A percentile compares a stretch with the other conserved stretches of the same genome.
Conservation (phyloP, 176 grass and related monocot genomes). For the Microstegium vimineum region DNA sequence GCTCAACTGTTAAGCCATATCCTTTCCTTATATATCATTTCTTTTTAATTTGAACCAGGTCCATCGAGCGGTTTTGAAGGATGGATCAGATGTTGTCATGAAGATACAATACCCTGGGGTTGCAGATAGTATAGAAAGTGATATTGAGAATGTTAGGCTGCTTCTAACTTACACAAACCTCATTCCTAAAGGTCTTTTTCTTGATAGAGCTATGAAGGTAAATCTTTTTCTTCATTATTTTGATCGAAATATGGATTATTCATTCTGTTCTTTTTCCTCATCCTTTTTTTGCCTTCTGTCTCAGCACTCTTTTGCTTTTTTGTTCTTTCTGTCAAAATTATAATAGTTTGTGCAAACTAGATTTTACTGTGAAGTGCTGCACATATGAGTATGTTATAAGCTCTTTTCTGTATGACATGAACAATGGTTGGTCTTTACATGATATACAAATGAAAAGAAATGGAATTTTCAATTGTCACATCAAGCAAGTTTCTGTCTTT, state of each 20-base stretch:
- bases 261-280: neutral
- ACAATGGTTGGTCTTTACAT: neutral
- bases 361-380: no score
- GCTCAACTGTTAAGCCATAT: neutral
- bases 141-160: slow-evolving; percentile 84
- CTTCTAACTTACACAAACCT: slow-evolving; percentile 86
- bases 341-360: neutral
- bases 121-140: slow-evolving; percentile 92
- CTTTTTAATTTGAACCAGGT: slow-evolving; percentile 45
- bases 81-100: slow-evolving; percentile 71
- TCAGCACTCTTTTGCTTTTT: neutral
- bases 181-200: slow-evolving; percentile 91
- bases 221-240: slow-evolving; percentile 12
- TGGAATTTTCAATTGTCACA: neutral
- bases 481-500: neutral
- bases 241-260: neutral
- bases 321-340: neutral
- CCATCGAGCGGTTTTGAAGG: slow-evolving; percentile 70
- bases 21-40: neutral
- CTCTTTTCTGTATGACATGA: neutral
- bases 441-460: neutral
- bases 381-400: no score
- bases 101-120: slow-evolving; percentile 97
- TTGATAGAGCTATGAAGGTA: slow-evolving; percentile 96
- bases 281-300: neutral